phyloP scores from a whole-genome alignment of 176 grass and related monocot species.

The Aechmea fasciata region DNA sequence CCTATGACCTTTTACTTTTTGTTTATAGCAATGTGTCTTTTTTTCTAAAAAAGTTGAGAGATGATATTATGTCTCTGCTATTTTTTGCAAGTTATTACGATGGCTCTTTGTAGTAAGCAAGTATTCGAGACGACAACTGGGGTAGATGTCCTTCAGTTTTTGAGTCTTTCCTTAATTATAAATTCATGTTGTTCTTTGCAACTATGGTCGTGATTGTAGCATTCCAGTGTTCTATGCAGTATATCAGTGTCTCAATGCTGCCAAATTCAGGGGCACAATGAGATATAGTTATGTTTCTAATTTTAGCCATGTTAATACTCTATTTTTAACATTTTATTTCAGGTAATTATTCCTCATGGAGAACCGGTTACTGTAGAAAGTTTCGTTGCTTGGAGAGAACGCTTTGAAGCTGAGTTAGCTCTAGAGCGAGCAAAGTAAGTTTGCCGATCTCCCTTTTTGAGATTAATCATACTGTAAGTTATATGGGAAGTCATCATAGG shows the following conservation, averaged over 20 bases:
- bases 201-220: too few relatives aligned
- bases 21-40: not conserved
- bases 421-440: slow-evolving; percentile 91
- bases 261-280: not conserved
- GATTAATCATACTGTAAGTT: not conserved
- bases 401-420: slow-evolving; percentile 92
- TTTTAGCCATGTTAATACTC: not conserved
- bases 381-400: slow-evolving; percentile 95
- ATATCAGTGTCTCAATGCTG: too few relatives aligned
- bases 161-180: too few relatives aligned
- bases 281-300: not conserved
- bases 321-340: slow-evolving; percentile 19
- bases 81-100: not conserved
- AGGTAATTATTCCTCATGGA: slow-evolving; percentile 94
- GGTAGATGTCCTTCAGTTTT: not conserved
- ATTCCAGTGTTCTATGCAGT: not conserved
- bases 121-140: not conserved
- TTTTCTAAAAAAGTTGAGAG: too few relatives aligned
- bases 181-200: too few relatives aligned
- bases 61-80: not conserved
- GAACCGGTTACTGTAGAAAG: slow-evolving; percentile 89
- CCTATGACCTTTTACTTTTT: slow-evolving; percentile 4
- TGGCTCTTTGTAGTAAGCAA: not conserved
- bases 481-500: not conserved
- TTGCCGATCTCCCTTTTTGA: slow-evolving; percentile 8